Evolutionary conservation across 2,329 filamentous ascomycete genomes (phyloP).

Genomic region (Trichoderma breve): DNA sequence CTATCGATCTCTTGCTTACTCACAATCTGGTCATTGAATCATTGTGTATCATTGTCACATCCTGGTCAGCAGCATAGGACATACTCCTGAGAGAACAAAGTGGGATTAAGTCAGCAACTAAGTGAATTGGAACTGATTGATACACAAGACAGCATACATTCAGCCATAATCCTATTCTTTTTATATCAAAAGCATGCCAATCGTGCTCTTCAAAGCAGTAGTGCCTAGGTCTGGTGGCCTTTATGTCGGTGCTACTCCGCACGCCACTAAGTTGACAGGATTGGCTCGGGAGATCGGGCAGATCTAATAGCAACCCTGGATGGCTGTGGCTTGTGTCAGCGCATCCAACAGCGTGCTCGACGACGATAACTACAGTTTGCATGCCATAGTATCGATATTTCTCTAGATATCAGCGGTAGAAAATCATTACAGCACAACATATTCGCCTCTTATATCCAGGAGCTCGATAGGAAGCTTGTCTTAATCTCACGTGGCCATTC

Average conservation of each 20-base stretch:
- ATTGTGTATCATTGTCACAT: neutral
- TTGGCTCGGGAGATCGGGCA: constrained; percentile 14
- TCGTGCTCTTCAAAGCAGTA: neutral
- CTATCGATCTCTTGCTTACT: too few species aligned
- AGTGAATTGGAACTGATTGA: neutral
- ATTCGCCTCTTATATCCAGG: neutral
- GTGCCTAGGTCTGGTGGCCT: neutral
- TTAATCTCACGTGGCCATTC: constrained; percentile 11
- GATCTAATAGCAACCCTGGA: constrained; percentile 9
- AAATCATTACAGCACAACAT: neutral
- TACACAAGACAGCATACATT: neutral
- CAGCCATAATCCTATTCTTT: neutral
- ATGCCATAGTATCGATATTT: neutral
- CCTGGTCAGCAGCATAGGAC: neutral
- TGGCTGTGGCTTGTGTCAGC: constrained; percentile 13
- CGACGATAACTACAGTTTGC: neutral
- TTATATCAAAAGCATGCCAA: neutral
- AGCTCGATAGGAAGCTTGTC: neutral
- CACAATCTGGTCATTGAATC: neutral
- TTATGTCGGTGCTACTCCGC: constrained; percentile 10
- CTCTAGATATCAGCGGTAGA: neutral
- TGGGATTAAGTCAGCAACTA: neutral
- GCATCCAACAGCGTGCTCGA: constrained; percentile 1
- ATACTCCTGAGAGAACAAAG: neutral
- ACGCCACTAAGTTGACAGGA: constrained; percentile 6